Evolutionary conservation across 2,329 filamentous ascomycete genomes (phyloP).

Genomic region (Aspergillus novofumigatus): DNA sequence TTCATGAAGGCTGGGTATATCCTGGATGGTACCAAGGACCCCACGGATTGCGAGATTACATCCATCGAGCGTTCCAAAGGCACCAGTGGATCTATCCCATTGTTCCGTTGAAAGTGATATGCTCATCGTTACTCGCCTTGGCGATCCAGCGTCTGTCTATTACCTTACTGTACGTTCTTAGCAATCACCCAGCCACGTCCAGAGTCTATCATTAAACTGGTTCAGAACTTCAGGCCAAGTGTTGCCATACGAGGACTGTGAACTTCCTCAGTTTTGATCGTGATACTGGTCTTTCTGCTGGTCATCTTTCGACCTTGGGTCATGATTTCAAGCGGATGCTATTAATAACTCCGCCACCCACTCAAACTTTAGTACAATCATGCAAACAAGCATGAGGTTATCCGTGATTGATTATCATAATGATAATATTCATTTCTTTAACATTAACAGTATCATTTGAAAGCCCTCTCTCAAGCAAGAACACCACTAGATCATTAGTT

Average conservation of each 20-base stretch:
- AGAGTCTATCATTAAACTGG: not conserved
- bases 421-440: not conserved
- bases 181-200: not conserved
- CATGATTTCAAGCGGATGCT: not conserved
- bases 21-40: not conserved
- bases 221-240: not conserved
- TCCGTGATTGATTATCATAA: not conserved
- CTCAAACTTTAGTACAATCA: constrained; percentile 1
- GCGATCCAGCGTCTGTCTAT: not conserved
- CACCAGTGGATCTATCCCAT: constrained; percentile 1
- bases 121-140: not conserved
- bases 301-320: not conserved
- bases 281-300: not conserved
- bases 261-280: not conserved
- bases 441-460: not conserved
- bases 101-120: not conserved
- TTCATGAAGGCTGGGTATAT: not conserved
- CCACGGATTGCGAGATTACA: constrained; percentile 5
- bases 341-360: constrained; percentile 8
- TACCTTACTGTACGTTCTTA: not conserved
- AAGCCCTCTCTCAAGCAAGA: not conserved
- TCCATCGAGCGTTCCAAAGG: constrained; percentile 1
- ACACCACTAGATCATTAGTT: not conserved
- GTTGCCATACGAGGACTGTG: not conserved
- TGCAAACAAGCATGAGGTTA: not conserved